phyloP scores from a whole-genome alignment of 192 early-diverging fungal species.

The Podila epicladia region DNA sequence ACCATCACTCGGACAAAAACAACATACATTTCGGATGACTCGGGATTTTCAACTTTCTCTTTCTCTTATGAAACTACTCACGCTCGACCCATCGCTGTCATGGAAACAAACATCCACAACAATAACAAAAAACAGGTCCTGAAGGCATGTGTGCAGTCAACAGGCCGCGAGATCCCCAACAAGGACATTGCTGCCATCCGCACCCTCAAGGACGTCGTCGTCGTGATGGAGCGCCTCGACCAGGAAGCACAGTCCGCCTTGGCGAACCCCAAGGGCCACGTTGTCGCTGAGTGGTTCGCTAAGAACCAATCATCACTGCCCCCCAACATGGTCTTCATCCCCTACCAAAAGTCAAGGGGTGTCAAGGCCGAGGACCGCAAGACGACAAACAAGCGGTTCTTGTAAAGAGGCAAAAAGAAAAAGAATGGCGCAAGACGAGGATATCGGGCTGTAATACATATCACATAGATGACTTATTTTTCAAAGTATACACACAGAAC shows the following conservation, averaged over 20 bases:
- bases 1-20: too few relatives aligned
- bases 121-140: slow-evolving; percentile 14
- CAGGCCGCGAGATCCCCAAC: slow-evolving; percentile 44
- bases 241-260: slow-evolving; percentile 2
- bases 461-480: too few relatives aligned
- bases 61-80: neutral
- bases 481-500: too few relatives aligned
- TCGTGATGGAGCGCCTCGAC: slow-evolving; percentile 12
- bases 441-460: neutral
- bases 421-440: neutral
- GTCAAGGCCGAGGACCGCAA: slow-evolving; percentile 47
- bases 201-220: slow-evolving; percentile 31
- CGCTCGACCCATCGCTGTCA: neutral
- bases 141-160: slow-evolving; percentile 39
- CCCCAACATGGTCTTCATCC: slow-evolving; percentile 52
- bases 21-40: too few relatives aligned
- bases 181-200: slow-evolving; percentile 38
- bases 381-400: slow-evolving; percentile 44
- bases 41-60: too few relatives aligned
- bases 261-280: slow-evolving; percentile 47
- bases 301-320: slow-evolving; percentile 47
- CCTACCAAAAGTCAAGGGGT: slow-evolving; percentile 49
- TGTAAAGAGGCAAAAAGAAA: slow-evolving; percentile 6
- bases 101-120: neutral
- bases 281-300: slow-evolving; percentile 53